Evolutionary conservation across 2,329 filamentous ascomycete species (phyloP).

Genomic region (Neodidymelliopsis sp.): DNA sequence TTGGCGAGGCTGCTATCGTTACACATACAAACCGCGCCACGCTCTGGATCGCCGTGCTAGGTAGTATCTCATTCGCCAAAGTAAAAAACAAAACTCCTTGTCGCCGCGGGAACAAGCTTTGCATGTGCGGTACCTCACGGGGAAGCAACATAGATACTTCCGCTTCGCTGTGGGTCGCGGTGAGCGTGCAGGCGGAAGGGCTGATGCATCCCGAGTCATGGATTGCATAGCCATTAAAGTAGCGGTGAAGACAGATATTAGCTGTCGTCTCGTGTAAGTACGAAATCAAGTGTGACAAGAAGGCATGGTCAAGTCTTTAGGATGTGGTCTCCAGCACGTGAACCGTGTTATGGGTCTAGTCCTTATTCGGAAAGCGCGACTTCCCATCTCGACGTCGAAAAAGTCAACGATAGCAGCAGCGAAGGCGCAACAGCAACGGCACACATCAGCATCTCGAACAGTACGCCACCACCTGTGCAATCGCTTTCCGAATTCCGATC

Average conservation of each 20-base stretch:
- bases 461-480: conserved; percentile 1
- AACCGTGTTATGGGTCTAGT: conserved; percentile 14
- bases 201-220: background rate
- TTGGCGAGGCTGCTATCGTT: conserved; percentile 1
- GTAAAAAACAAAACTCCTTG: too few relatives aligned
- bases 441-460: conserved; percentile 7
- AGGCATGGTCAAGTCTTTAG: background rate
- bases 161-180: background rate
- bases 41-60: conserved; percentile 2
- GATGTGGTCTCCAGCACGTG: conserved; percentile 21
- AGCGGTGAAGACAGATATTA: conserved; percentile 2
- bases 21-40: conserved; percentile 18
- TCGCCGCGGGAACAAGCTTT: background rate
- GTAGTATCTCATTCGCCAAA: background rate
- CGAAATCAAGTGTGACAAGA: background rate
- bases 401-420: conserved; percentile 25
- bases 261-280: background rate
- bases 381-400: conserved; percentile 25
- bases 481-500: background rate
- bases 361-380: conserved; percentile 20
- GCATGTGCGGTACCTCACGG: conserved; percentile 7
- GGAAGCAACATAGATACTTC: background rate
- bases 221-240: background rate
- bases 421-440: conserved; percentile 23
- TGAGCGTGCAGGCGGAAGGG: conserved; percentile 2